Evolutionary conservation across 257 asterid genomes (phyloP), one percentile per base, ranked within the genome.

Genomic region (Buddleja alternifolia): DNA sequence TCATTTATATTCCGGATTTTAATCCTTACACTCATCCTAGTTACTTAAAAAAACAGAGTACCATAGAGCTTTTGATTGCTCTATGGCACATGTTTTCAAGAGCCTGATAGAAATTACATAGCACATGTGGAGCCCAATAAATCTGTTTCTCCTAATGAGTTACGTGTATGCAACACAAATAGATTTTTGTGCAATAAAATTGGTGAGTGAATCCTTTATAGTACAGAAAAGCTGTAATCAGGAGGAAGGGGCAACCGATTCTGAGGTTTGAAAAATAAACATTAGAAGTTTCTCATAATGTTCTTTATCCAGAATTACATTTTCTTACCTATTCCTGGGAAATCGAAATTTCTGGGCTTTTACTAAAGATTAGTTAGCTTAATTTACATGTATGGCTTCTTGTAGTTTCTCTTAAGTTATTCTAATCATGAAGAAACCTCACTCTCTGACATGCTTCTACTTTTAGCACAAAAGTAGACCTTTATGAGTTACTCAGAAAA

Each of bases 31-130:
- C 10, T 44, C 66, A 29, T 55, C 37, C 32, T 9, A 53, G 7
- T 24, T 24, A 24, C 21, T 23, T 57, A 36, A 15, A 56, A 23
- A 16, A 1, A n/a, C n/a, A 8, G 44, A 57, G 48, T 56, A 45
- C 1, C 11, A 32, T 2, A 23, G 7, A 24, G 36, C 39, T 39
- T 58, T 58, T 47, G 65, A 10, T 39, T 66, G 21, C 44, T 48
- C 29, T 37, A 15, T 40, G 56, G 25, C 47, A 47, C 70, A 44
- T 42, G 8, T 17, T 59, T 48, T 44, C 65, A 48, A 59, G 45
- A 48, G 40, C 67, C 63, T 42, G n/a, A 29, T 44, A 54, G 19
- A 7, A 62, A 8, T 55, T 23, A 11, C 10, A 37, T 40, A 51
- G 10, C 17, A 21, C 19, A 37, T 11, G 0, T n/a, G 17, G 54